phyloP scores from a whole-genome alignment of 1,284 basidiomycete genomes.

The Ustilago loliicola region DNA sequence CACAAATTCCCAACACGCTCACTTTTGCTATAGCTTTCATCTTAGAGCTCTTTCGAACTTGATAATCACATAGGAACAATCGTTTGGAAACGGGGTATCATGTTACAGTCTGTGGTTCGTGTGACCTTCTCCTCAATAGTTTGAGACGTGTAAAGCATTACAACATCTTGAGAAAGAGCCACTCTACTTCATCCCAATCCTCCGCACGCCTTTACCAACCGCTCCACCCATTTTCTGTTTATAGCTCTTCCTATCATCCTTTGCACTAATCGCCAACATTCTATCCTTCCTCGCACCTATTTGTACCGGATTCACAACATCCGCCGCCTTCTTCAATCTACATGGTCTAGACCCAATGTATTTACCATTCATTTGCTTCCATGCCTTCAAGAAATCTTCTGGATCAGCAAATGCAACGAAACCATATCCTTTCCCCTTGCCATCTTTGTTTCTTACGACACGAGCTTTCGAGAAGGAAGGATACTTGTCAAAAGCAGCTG shows the following conservation, averaged over 20 bases:
- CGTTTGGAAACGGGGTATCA: conserved; percentile 3
- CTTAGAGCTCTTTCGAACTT: neutral
- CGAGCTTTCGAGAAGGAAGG: conserved; percentile 92
- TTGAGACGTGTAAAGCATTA: neutral
- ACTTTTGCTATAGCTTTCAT: neutral
- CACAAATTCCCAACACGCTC: neutral
- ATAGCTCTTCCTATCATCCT: conserved; percentile 54
- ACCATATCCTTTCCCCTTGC: conserved; percentile 91
- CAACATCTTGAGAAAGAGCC: neutral
- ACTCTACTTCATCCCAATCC: conserved; percentile 47
- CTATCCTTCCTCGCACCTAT: conserved; percentile 68
- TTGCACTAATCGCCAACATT: conserved; percentile 59
- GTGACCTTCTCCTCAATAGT: neutral
- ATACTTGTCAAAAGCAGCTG: conserved; percentile 90
- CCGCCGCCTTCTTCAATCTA: conserved; percentile 66
- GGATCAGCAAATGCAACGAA: conserved; percentile 99
- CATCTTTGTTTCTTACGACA: conserved; percentile 85
- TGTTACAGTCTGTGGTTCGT: neutral
- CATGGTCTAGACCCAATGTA: conserved; percentile 68
- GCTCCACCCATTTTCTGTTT: conserved; percentile 68
- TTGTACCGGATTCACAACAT: conserved; percentile 57
- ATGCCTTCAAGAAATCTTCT: conserved; percentile 96
- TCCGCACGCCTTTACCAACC: conserved; percentile 59
- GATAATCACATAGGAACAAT: conserved; percentile 5
- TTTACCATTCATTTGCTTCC: conserved; percentile 99